Percentiles rank a stretch among this genome's conserved stretches.
These are phyloP conservation scores for Trichoderma atrobrunneum DNA, from an alignment of 2,329 filamentous ascomycete species.

Conservation along the genomic window DNA sequence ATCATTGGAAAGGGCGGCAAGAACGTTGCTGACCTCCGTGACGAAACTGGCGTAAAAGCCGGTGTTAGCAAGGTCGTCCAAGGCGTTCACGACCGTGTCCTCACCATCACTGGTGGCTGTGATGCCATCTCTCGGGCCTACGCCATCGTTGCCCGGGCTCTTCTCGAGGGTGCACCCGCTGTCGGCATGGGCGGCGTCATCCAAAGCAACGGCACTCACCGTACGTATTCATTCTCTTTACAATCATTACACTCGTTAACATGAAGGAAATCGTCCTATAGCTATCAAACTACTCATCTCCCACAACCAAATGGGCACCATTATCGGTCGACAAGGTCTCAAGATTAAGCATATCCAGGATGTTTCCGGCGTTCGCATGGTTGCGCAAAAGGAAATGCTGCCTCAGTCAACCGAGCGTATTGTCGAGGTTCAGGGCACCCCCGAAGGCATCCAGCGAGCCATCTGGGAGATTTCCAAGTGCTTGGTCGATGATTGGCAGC, in stretches of 20 bases:
- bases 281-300: slow-evolving; percentile 98
- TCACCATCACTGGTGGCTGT: slow-evolving; percentile 90
- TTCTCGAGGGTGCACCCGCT: slow-evolving; percentile 89
- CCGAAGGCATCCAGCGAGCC: slow-evolving; percentile 92
- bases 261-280: no score
- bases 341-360: slow-evolving; percentile 99
- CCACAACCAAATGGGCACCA: slow-evolving; percentile 99
- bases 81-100: slow-evolving; percentile 92
- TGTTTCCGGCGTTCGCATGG: slow-evolving; percentile 94
- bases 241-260: not conserved
- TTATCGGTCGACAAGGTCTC: slow-evolving; percentile 91
- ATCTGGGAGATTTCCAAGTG: slow-evolving; percentile 99
- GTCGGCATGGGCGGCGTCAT: slow-evolving; percentile 95
- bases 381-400: slow-evolving; percentile 99
- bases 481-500: slow-evolving; percentile 95
- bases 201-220: slow-evolving; percentile 85
- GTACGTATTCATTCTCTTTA: slow-evolving; percentile 48
- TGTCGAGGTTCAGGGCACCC: slow-evolving; percentile 92
- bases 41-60: slow-evolving; percentile 96
- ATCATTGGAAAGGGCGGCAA: slow-evolving; percentile 99
- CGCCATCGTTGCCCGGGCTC: slow-evolving; percentile 82
- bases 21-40: slow-evolving; percentile 94
- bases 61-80: slow-evolving; percentile 98
- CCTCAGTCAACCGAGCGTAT: slow-evolving; percentile 98
- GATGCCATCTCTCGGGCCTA: slow-evolving; percentile 90